phyloP scores from a whole-genome alignment of 306 rosid genomes.

The Ammopiptanthus mongolicus region DNA sequence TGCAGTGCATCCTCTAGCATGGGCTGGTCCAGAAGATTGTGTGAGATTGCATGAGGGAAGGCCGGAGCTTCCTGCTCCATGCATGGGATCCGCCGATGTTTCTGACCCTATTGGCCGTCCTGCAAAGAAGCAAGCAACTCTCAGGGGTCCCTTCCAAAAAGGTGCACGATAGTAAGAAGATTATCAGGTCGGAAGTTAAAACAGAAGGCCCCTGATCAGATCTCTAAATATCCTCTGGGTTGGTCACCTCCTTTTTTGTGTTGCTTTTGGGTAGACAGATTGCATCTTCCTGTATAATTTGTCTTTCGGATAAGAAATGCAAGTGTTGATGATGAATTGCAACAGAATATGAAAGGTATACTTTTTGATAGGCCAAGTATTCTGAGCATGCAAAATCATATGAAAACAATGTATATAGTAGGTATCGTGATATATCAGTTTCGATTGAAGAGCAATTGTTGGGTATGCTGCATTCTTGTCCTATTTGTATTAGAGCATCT shows the following conservation, averaged over 20 bases:
- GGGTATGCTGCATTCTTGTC: background rate
- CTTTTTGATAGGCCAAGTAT: background rate
- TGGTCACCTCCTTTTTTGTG: background rate
- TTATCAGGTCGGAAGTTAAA: constrained; percentile 7
- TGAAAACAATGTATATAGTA: constrained; percentile 5
- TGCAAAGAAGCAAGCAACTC: constrained; percentile 53
- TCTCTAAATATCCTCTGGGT: constrained; percentile 8
- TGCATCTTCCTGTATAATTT: background rate
- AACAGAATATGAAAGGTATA: background rate
- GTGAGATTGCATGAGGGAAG: constrained; percentile 25
- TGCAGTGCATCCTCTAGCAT: constrained; percentile 67
- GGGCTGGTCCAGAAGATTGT: constrained; percentile 43
- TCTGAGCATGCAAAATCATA: background rate
- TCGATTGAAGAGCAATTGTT: background rate
- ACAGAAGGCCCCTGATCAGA: constrained; percentile 16
- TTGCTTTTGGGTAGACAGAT: background rate
- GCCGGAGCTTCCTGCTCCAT: constrained; percentile 21
- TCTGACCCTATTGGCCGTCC: constrained; percentile 41
- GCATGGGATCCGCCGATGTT: constrained; percentile 12
- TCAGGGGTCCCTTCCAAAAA: constrained; percentile 24
- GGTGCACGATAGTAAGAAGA: constrained; percentile 8
- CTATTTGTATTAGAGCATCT: too few species aligned
- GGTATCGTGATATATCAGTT: background rate
- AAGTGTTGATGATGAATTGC: constrained; percentile 4
- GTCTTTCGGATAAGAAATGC: background rate